Base-by-base conservation (phyloP, 2,329 filamentous ascomycete species). In the Aspergillus ochraceoroseus region DNA sequence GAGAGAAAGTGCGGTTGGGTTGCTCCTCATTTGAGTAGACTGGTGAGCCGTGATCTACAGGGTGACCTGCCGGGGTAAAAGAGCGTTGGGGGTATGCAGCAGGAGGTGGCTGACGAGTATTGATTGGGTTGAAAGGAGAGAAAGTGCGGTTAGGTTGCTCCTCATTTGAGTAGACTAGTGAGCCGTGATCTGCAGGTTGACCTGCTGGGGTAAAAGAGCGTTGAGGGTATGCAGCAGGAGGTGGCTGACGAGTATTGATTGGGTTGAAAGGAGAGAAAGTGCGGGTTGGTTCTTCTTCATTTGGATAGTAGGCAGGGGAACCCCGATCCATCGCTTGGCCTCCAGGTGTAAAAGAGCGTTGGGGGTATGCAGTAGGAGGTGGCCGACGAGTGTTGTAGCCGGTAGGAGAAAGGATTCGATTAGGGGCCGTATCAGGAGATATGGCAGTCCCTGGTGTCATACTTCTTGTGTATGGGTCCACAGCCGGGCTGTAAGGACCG, bases 401-500 rank as follows among this genome's bases (percentile, higher is more conserved):
- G n/a, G n/a, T n/a, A n/a, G n/a, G n/a, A n/a, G n/a, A n/a, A n/a
- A n/a, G n/a, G n/a, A n/a, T n/a, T n/a, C n/a, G n/a, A n/a, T n/a
- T n/a, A n/a, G n/a, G n/a, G n/a, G n/a, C n/a, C n/a, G n/a, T n/a
- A n/a, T n/a, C n/a, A n/a, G n/a, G n/a, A 46, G 41, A 7, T 27
- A 36, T 8, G 46, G 45, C 22, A 9, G 36, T 26, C 5, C 46
- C 45, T n/a, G 53, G 45, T 2, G 51, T 52, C 12, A 49, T 29
- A 5, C 49, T 44, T n/a, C 49, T 52, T 13, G 44, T 31, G 38
- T 53, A 51, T 2, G 54, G 48, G 34, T 53, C 54, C 12, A 35
- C 37, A 3, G 48, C 50, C 11, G 54, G 49, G 12, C 38, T 53
- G 26, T 52, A 55, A 0, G 49, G 35, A 9, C 46, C 51, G 26